Conservation (phyloP, 352 stramenopile genomes). For the Phytophthora vignae region DNA sequence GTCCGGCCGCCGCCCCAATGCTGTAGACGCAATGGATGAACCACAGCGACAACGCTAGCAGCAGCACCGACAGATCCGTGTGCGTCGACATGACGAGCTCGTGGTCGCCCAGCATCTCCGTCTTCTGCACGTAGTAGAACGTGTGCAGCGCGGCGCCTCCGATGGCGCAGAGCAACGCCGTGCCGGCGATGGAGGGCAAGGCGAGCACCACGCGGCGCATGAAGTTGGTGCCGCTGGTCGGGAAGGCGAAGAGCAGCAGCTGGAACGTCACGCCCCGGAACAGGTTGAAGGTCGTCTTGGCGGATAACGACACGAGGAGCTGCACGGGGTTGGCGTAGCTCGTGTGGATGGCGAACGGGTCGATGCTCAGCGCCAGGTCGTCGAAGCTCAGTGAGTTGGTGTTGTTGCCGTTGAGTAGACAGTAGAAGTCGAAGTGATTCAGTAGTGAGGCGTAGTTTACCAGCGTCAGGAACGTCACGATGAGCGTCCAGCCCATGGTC, state of each 20-base stretch:
- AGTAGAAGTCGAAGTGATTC: constrained; percentile 67
- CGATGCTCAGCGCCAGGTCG: constrained; percentile 41
- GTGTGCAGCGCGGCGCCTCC: constrained; percentile 48
- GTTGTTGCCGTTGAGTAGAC: constrained; percentile 36
- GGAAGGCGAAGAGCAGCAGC: constrained; percentile 65
- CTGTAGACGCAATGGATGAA: constrained; percentile 51
- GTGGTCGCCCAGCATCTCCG: constrained; percentile 41
- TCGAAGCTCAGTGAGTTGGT: constrained; percentile 42
- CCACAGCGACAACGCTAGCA: constrained; percentile 54
- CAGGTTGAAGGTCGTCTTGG: constrained; percentile 69
- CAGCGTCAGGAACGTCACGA: constrained; percentile 59
- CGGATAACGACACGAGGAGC: constrained; percentile 46
- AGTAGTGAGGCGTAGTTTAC: constrained; percentile 67
- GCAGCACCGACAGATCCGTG: constrained; percentile 49
- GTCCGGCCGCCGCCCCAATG: constrained; percentile 39
- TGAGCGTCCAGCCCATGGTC: constrained; percentile 48
- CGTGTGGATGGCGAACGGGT: constrained; percentile 55
- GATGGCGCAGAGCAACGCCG: constrained; percentile 52
- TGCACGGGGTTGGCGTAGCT: constrained; percentile 49
- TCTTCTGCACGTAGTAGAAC: constrained; percentile 68
- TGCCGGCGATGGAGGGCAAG: constrained; percentile 49
- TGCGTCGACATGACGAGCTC: constrained; percentile 40
- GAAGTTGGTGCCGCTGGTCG: constrained; percentile 52
- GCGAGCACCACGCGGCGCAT: constrained; percentile 49
- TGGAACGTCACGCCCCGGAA: constrained; percentile 63